Percentiles rank a stretch among this genome's conserved stretches.
phyloP scores from a whole-genome alignment of 139 green algal genomes.

The Auxenochlorella pyrenoidosa region DNA sequence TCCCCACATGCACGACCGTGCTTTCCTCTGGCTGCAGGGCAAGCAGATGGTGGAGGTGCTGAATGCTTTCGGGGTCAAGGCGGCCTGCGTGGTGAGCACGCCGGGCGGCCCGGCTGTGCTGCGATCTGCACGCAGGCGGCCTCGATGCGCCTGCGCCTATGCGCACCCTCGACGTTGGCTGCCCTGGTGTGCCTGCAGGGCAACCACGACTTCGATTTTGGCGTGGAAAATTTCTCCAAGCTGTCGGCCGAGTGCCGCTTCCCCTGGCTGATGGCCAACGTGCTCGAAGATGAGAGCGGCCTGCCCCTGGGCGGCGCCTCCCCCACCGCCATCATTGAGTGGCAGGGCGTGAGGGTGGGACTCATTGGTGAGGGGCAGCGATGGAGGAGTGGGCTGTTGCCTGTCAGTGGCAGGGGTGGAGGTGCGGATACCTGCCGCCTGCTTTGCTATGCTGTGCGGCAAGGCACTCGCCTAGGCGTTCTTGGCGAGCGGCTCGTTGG shows the following conservation, averaged over 20 bases:
- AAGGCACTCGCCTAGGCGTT: too few relatives aligned
- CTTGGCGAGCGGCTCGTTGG: too few relatives aligned
- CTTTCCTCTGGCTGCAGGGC: slow-evolving; percentile 44
- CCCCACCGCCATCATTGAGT: slow-evolving; percentile 38
- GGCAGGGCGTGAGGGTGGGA: slow-evolving; percentile 62
- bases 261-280: slow-evolving; percentile 85
- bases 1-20: too few relatives aligned
- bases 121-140: too few relatives aligned
- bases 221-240: slow-evolving; percentile 38
- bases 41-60: slow-evolving; percentile 83
- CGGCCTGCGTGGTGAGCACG: slow-evolving; percentile 54
- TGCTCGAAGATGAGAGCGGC: slow-evolving; percentile 69
- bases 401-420: too few relatives aligned
- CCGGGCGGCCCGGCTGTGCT: too few relatives aligned
- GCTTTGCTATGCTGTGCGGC: too few relatives aligned
- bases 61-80: slow-evolving; percentile 68
- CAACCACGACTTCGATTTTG: slow-evolving; percentile 43
- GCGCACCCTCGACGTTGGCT: too few relatives aligned
- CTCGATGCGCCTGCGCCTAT: too few relatives aligned
- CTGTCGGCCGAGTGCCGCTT: slow-evolving; percentile 61
- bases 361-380: slow-evolving; percentile 67
- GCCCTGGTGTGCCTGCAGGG: too few relatives aligned
- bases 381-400: too few relatives aligned
- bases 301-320: slow-evolving; percentile 36
- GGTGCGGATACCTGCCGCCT: too few relatives aligned